These are phyloP conservation scores for Corchorus olitorius DNA, from an alignment of 345 rosid species.

Conservation along the genomic window DNA sequence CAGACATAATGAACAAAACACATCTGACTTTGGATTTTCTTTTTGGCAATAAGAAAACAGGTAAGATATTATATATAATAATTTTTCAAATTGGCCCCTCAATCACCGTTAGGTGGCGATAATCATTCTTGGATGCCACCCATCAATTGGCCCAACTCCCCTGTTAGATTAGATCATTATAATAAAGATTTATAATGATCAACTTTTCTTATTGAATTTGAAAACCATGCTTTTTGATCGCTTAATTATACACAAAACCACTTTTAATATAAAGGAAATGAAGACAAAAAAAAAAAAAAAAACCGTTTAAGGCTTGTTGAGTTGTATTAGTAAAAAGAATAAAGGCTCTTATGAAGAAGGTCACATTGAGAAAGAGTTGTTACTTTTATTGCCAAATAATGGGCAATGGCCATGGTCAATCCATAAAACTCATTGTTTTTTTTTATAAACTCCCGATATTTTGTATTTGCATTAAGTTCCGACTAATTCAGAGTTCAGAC, in stretches of 20 bases:
- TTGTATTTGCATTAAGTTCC: too few relatives aligned
- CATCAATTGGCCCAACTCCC: not conserved
- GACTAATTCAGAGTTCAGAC: too few relatives aligned
- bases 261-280: too few relatives aligned
- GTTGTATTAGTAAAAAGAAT: too few relatives aligned
- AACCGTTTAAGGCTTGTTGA: too few relatives aligned
- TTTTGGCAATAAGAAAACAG: not conserved
- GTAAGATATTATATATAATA: not conserved
- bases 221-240: not conserved
- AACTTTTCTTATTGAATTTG: not conserved
- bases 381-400: too few relatives aligned
- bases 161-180: not conserved
- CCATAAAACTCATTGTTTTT: too few relatives aligned
- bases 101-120: constrained; percentile 10
- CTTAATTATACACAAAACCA: not conserved
- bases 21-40: constrained; percentile 5
- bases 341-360: too few relatives aligned
- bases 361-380: too few relatives aligned
- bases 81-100: not conserved
- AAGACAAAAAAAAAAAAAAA: too few relatives aligned
- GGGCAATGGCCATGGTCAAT: too few relatives aligned
- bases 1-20: not conserved
- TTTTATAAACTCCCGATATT: too few relatives aligned
- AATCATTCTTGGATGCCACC: not conserved
- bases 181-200: not conserved